These are phyloP conservation scores for Cercophora scortea DNA, from an alignment of 495 filamentous ascomycete species.

Conservation along the genomic window DNA sequence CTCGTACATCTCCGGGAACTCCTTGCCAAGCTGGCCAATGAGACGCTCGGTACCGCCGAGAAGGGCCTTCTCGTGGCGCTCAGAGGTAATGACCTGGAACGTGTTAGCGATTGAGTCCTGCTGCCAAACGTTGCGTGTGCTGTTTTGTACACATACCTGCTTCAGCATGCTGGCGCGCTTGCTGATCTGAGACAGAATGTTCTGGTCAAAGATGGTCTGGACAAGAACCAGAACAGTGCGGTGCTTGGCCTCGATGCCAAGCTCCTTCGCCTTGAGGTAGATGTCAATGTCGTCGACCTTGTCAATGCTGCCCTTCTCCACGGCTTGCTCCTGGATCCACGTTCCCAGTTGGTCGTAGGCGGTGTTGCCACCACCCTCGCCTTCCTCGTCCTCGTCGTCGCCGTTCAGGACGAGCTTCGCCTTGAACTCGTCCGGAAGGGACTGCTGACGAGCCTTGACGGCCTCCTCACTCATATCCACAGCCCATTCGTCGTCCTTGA, in stretches of 20 bases:
- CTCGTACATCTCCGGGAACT: constrained; percentile 67
- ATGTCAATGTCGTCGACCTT: constrained; percentile 81
- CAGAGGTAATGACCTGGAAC: constrained; percentile 67
- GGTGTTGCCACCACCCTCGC: constrained; percentile 65
- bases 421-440: constrained; percentile 87
- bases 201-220: constrained; percentile 87
- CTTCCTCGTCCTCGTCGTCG: constrained; percentile 77
- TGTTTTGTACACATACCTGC: constrained; percentile 47
- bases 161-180: constrained; percentile 77
- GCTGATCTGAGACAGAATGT: constrained; percentile 73
- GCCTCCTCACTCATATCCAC: constrained; percentile 93
- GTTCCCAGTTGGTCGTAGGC: constrained; percentile 87
- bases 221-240: constrained; percentile 86
- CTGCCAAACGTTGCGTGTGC: no score
- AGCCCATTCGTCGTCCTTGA: constrained; percentile 85
- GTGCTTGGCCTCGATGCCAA: constrained; percentile 93
- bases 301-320: constrained; percentile 60
- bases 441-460: constrained; percentile 85
- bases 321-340: constrained; percentile 77
- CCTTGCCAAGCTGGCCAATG: constrained; percentile 57
- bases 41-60: constrained; percentile 96
- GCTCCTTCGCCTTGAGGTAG: constrained; percentile 91
- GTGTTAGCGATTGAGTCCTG: constrained; percentile 24
- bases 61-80: constrained; percentile 92
- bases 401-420: constrained; percentile 77